phyloP scores from a whole-genome alignment of 78 protist genomes.

The Paratrimastix pyriformis region DNA sequence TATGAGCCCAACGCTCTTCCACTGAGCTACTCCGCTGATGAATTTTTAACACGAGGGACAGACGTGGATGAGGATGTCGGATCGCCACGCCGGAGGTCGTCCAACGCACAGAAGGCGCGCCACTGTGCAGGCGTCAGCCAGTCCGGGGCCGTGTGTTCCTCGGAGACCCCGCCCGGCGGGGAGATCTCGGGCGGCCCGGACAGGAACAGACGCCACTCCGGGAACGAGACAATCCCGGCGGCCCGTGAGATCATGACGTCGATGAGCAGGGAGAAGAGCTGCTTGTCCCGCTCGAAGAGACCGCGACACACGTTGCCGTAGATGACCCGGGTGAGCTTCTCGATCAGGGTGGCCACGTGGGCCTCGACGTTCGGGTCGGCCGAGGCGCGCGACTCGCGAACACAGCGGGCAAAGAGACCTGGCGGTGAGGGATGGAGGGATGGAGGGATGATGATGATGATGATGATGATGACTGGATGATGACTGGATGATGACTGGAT shows the following conservation, averaged over 20 bases:
- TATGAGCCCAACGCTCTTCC: too few relatives aligned
- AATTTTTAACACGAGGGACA: too few relatives aligned
- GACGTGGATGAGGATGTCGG: too few relatives aligned
- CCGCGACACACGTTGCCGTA: constrained; percentile 55
- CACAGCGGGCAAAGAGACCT: constrained; percentile 4
- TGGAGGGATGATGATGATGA: too few relatives aligned
- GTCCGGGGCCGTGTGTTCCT: too few relatives aligned
- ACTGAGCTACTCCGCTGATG: too few relatives aligned
- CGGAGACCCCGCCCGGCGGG: background rate
- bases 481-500: too few relatives aligned
- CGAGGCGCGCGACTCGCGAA: background rate
- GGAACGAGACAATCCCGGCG: constrained; percentile 20
- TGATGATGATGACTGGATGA: too few relatives aligned
- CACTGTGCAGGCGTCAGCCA: too few relatives aligned
- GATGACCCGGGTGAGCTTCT: constrained; percentile 16
- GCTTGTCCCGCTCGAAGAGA: constrained; percentile 61
- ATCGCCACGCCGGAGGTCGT: too few relatives aligned
- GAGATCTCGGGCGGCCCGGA: constrained; percentile 30
- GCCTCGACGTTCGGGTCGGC: background rate
- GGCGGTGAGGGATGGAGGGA: too few relatives aligned
- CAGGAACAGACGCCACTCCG: constrained; percentile 57
- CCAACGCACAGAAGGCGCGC: too few relatives aligned
- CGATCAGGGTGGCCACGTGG: constrained; percentile 1
- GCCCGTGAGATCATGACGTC: constrained; percentile 10
- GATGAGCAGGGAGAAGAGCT: constrained; percentile 47